Evolutionary conservation across 1,284 basidiomycete genomes (phyloP), one percentile per base, ranked within the genome.

Genomic region (Stereum hirsutum): DNA sequence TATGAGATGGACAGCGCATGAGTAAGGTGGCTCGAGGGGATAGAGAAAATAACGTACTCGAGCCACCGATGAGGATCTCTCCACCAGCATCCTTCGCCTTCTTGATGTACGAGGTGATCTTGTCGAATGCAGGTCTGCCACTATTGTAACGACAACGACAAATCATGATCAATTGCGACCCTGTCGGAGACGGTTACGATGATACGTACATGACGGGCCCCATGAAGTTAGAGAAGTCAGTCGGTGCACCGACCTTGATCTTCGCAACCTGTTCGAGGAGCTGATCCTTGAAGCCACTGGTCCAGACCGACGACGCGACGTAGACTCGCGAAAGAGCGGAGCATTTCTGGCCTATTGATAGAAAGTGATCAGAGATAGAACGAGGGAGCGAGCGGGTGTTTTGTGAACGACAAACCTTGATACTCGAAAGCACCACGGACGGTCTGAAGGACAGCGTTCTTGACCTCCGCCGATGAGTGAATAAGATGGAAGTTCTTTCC

Each of bases 401-500:
- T 48, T 19, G 19, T 43, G 27, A 30, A 37, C 42, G 15, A 14
- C 14, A 30, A 17, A 78, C 91, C 94, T 68, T 94, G 92, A 66
- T 98, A 99, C 66, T 99, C 95, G 63, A 97, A 99, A 0, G 84
- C 94, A 19, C 75, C 89, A 46, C 95, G 78, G 53, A 99, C 78
- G 43, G 76, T 81, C 69, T 99, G 95, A 41, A 89, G 59, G 41
- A 91, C 95, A 26, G 94, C 90, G 49, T 92, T 90, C 59, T 74
- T 75, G 46, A 95, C 68, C 55, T 96, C 88, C 41, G 94, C 94
- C 12, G 82, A 84, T 43, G 78, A 72, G 66, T 98, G 95, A 41
- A 98, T 72, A 45, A 99, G 57, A 69, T 98, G 95, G 75, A 95
- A 98, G 73, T 99, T 98, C 75, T 99, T 99, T 49, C 95, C 94